Base-by-base conservation (phyloP, 129 eudicot species). In the Chrysanthemum seticuspe region DNA sequence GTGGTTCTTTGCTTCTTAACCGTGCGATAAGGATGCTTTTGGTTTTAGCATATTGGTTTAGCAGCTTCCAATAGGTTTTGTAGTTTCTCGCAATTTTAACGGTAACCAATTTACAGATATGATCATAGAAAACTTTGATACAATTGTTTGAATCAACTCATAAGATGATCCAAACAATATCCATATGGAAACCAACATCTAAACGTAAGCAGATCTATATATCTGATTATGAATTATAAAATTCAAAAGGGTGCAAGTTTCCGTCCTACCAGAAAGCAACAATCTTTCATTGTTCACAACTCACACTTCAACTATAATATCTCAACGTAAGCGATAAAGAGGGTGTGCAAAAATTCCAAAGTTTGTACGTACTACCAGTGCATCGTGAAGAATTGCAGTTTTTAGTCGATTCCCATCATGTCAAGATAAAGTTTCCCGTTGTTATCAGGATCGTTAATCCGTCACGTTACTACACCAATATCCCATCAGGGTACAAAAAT, bases 401-500 rank as follows among this genome's bases (percentile, higher is more conserved):
- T 70, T 54, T 51, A 44, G 57, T 45, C 10, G 14, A 61, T 69
- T 60, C 75, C 53, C 45, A 56, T 50, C 68, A 34, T 21, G 21
- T 45, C 79, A 44, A 66, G 19, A 57, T 21, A 64, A 15, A 27
- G 25, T 60, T 27, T 56, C 62, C n/a, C 5, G 15, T 52, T 45
- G 45, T 50, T 66, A 44, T 44, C 67, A 56, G 67, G 54, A 75
- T 47, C 52, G 54, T 76, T 45, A 45, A 12, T 56, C 68, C 13
- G 73, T 59, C 73, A 27, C 18, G 48, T 51, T 40, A 19, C 29
- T 8, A 53, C 65, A 66, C 66, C 59, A 47, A 45, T 6, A 60
- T 51, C 67, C 48, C 50, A 63, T 52, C 55, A 19, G 74, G 49
- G 75, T 78, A 79, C 87, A 85, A 85, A 88, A 85, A 48, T 83